phyloP scores from a whole-genome alignment of 2,329 filamentous ascomycete genomes.

The Ramichloridium luteum region DNA sequence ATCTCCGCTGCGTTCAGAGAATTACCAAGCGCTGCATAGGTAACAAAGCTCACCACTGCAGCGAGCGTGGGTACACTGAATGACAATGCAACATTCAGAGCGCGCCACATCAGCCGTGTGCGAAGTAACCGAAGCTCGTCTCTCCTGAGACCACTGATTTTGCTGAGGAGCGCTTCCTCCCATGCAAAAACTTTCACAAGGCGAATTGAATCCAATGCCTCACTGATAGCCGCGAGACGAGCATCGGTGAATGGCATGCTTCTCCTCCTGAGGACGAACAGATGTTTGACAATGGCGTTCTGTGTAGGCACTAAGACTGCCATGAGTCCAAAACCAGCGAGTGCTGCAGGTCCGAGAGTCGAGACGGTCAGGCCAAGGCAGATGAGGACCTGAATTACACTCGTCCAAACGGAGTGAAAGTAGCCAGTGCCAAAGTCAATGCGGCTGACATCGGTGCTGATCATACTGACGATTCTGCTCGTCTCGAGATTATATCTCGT shows the following conservation, averaged over 20 bases:
- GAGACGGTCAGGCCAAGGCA: slow-evolving; percentile 3
- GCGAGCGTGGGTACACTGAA: slow-evolving; percentile 1
- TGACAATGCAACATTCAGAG: neutral
- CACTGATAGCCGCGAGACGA: neutral
- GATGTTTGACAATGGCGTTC: slow-evolving; percentile 2
- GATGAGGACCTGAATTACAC: slow-evolving; percentile 3
- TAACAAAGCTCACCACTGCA: slow-evolving; percentile 5
- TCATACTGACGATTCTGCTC: slow-evolving; percentile 5
- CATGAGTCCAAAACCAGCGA: slow-evolving; percentile 3
- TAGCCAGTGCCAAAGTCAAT: slow-evolving; percentile 5
- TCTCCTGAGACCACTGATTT: neutral
- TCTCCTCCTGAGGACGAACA: slow-evolving; percentile 5
- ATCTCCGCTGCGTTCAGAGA: slow-evolving; percentile 5
- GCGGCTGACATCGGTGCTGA: slow-evolving; percentile 4
- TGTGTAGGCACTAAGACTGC: slow-evolving; percentile 4
- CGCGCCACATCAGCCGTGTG: neutral
- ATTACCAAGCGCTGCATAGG: slow-evolving; percentile 3
- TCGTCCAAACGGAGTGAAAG: slow-evolving; percentile 3
- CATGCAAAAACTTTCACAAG: slow-evolving; percentile 1
- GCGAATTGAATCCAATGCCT: neutral
- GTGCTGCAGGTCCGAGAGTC: slow-evolving; percentile 2
- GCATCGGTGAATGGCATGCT: slow-evolving; percentile 1
- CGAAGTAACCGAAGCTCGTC: neutral
- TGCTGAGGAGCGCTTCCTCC: neutral
- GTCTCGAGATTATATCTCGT: neutral